A percentile compares a stretch with the other conserved stretches of the same genome.
Evolutionary conservation across 192 early-diverging fungal species (phyloP).

Genomic region (Coemansia sp.): DNA sequence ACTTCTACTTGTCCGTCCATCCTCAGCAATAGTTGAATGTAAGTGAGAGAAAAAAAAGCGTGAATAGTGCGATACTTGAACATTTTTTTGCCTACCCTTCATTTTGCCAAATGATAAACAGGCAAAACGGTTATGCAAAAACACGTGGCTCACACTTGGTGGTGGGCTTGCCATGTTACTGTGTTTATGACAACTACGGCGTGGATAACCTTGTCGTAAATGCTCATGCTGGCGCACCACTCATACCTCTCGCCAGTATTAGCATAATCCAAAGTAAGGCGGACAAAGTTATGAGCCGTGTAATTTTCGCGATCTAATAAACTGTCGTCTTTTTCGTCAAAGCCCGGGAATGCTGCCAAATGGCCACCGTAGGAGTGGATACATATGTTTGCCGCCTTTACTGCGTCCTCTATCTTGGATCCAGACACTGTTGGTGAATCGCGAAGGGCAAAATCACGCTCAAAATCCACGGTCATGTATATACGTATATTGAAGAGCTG

Average conservation of each 20-base stretch:
- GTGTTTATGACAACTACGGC: neutral
- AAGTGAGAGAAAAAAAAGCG: neutral
- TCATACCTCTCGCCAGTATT: neutral
- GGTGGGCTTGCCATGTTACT: neutral
- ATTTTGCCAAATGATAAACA: neutral
- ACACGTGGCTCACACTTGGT: neutral
- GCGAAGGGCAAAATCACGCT: neutral
- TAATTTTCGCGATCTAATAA: no score
- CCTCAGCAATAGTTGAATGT: neutral
- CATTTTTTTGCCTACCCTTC: neutral
- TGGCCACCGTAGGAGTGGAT: no score
- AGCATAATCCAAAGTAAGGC: neutral
- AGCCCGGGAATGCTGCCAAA: no score
- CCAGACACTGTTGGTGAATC: neutral
- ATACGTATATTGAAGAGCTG: no score
- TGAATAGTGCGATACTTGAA: neutral
- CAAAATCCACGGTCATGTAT: neutral
- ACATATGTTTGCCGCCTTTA: no score
- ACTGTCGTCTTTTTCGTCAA: no score
- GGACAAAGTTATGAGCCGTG: no score
- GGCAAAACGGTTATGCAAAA: neutral
- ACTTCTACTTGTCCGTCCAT: slow-evolving; percentile 49
- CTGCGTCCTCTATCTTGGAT: no score
- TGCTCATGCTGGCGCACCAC: neutral
- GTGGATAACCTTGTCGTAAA: neutral